phyloP scores from a whole-genome alignment of 2,329 filamentous ascomycete genomes.

The Pseudogymnoascus sp. region DNA sequence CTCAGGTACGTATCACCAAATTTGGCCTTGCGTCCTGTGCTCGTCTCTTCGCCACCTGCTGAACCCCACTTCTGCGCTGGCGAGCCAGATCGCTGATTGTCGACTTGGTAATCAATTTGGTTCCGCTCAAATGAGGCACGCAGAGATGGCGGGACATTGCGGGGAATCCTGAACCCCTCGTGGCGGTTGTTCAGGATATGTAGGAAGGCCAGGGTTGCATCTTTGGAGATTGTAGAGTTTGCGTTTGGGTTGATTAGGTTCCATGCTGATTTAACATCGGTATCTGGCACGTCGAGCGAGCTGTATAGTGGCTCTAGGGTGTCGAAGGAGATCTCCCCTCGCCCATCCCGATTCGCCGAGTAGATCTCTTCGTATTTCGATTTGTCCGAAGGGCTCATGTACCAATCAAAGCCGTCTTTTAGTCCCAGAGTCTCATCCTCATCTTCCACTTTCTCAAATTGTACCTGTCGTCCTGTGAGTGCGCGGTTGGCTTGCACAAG shows the following conservation, averaged over 20 bases:
- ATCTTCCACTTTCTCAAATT: conserved; percentile 79
- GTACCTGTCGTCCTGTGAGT: conserved; percentile 66
- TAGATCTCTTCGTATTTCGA: conserved; percentile 97
- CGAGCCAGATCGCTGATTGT: conserved; percentile 56
- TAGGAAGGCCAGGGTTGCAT: conserved; percentile 86
- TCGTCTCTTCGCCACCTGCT: conserved; percentile 68
- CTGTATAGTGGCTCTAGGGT: conserved; percentile 78
- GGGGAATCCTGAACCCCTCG: conserved; percentile 88
- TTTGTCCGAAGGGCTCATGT: conserved; percentile 90
- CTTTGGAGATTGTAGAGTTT: conserved; percentile 76
- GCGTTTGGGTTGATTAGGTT: conserved; percentile 94
- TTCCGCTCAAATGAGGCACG: conserved; percentile 89
- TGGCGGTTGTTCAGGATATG: conserved; percentile 95
- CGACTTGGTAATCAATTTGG: conserved; percentile 91
- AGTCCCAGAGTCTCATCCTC: conserved; percentile 75
- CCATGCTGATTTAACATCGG: conserved; percentile 86
- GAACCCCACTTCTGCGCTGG: conserved; percentile 70
- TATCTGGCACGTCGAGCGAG: conserved; percentile 63
- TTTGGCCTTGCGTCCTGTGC: conserved; percentile 86
- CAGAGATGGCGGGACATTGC: conserved; percentile 83
- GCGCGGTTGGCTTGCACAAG: conserved; percentile 77
- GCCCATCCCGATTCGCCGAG: conserved; percentile 77
- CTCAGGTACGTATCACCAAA: conserved; percentile 96
- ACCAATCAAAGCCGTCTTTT: conserved; percentile 98
- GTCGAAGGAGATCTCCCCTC: conserved; percentile 74